Base-by-base conservation (phyloP, 1,284 basidiomycete genomes). In the Vanrija pseudolonga region DNA sequence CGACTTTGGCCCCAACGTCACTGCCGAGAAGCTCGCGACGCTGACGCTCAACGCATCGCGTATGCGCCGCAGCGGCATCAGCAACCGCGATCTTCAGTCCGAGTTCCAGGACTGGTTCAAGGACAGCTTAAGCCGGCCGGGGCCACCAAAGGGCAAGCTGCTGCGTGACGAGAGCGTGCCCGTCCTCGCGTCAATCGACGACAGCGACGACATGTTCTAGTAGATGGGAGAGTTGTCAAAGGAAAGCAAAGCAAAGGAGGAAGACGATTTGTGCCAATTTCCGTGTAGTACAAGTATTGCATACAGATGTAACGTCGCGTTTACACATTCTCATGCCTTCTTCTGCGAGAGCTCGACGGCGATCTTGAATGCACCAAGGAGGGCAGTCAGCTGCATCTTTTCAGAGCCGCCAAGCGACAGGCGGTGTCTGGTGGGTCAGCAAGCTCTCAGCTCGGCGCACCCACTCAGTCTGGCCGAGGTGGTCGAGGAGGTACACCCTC, bases 301-400 rank as follows among this genome's bases (percentile, higher is more conserved):
- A 56, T 56, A 59, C 54, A 56, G 48, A 53, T 59, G 50, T 51
- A 51, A 28, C 43, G 28, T 39, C 18, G 43, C 20, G 42, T 23
- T 50, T 37, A n/a, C 37, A 38, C 15, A 46, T 8, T 19, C 26
- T 24, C n/a, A 41, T 28, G 40, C 43, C 53, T 59, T 59, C 64
- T 72, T 74, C 57, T 74, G 69, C 9, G 67, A 65, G 2, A 83
- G 69, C 65, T 96, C 90, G 5, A 97, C 88, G 0, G 91, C 85
- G 50, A 91, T 87, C 76, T 98, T 98, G 80, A 98, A 95, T 9
- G 89, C 89, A 3, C 89, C 94, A 2, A 98, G 78, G 57, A 99
- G 76, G 0, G 92, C 93, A 2, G 91, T 91, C 53, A 98, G 74
- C 70, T 98, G 96, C 54, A 99, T 85, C 63, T 93, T 97, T 74